Evolutionary conservation across 192 early-diverging fungal species (phyloP).

Genomic region (Dissophora globulifera): DNA sequence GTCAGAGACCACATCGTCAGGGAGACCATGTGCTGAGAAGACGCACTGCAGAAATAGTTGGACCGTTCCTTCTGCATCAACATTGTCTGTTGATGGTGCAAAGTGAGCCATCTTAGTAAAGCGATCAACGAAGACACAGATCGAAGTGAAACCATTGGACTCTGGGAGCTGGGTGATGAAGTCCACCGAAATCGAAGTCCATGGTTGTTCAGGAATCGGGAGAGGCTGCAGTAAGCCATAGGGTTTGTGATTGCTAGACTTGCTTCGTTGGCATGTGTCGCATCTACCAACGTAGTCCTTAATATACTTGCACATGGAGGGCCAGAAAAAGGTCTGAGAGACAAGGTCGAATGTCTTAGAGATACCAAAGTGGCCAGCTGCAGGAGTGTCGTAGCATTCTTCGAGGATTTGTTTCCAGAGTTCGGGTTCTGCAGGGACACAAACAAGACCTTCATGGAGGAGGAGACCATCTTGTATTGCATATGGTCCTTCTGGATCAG

Average conservation of each 20-base stretch:
- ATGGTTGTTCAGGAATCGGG: conserved; percentile 37
- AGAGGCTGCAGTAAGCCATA: conserved; percentile 50
- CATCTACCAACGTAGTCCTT: conserved; percentile 47
- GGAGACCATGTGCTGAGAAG: too few species aligned
- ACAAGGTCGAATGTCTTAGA: conserved; percentile 54
- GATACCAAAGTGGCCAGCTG: conserved; percentile 51
- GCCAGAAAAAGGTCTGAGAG: conserved; percentile 43
- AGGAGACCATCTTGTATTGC: conserved; percentile 17
- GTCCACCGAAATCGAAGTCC: conserved; percentile 57
- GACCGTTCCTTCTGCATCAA: too few species aligned
- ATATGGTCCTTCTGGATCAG: background rate
- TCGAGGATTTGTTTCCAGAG: conserved; percentile 17
- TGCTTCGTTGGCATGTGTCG: conserved; percentile 38
- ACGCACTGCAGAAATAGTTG: too few species aligned
- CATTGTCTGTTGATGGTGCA: too few species aligned
- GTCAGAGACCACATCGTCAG: too few species aligned
- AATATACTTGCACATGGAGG: conserved; percentile 36
- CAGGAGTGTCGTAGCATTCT: conserved; percentile 33
- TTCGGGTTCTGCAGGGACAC: conserved; percentile 22
- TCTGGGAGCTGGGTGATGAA: conserved; percentile 49
- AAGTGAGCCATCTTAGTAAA: conserved; percentile 22
- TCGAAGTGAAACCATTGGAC: conserved; percentile 20
- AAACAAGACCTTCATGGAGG: conserved; percentile 16
- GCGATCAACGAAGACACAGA: conserved; percentile 59
- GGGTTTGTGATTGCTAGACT: conserved; percentile 40